Evolutionary conservation across 257 asterid genomes (phyloP).

Genomic region (Asclepias syriaca): DNA sequence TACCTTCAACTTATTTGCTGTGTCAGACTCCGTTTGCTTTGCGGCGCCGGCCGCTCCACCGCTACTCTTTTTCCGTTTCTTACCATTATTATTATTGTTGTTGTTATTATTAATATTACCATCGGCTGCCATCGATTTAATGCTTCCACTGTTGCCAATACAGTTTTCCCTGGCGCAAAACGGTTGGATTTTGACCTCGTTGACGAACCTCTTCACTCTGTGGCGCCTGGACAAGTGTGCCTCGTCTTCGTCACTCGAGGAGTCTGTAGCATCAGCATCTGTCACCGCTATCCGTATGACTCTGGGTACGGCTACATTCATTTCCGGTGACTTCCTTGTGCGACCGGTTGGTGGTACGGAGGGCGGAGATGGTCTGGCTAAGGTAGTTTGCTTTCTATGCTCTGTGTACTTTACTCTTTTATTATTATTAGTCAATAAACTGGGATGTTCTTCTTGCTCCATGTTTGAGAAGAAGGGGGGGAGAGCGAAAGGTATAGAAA

Average conservation of each 20-base stretch:
- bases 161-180: constrained; percentile 16
- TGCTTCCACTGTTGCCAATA: constrained; percentile 10
- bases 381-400: constrained; percentile 45
- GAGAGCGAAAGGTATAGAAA: neutral
- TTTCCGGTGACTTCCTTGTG: constrained; percentile 15
- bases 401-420: constrained; percentile 53
- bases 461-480: neutral
- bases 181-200: constrained; percentile 57
- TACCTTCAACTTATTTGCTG: constrained; percentile 13
- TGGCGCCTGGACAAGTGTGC: constrained; percentile 20
- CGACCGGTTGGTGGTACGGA: constrained; percentile 15
- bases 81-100: neutral
- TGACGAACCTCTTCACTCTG: constrained; percentile 55
- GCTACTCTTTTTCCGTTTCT: constrained; percentile 37
- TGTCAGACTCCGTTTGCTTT: constrained; percentile 10
- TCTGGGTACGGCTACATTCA: constrained; percentile 24
- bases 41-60: constrained; percentile 14
- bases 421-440: constrained; percentile 25
- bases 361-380: constrained; percentile 11
- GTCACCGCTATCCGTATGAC: constrained; percentile 65
- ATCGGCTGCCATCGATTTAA: constrained; percentile 11
- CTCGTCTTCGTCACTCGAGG: constrained; percentile 75
- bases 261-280: constrained; percentile 89
- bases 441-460: constrained; percentile 14
- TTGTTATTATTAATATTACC: neutral